Evolutionary conservation across 192 early-diverging fungal genomes (phyloP), one percentile per base, ranked within the genome.

Genomic region (Pecoramyces ruminantium): DNA sequence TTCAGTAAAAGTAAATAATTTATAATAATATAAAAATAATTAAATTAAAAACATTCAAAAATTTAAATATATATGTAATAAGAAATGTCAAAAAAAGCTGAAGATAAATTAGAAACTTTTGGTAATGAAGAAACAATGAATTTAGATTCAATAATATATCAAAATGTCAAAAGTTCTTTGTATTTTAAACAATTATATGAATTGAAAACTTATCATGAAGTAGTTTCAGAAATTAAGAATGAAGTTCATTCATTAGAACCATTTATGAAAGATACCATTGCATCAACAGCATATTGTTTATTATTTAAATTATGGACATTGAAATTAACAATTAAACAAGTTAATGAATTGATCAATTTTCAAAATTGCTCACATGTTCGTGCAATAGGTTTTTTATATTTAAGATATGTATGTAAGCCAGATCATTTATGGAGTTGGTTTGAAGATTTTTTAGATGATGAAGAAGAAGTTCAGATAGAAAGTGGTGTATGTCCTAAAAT

Each of bases 111-210:
- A 29, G 89, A 92, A 77, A 93, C 93, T 13, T 88, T 87, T 82
- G 94, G 94, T 29, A 95, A 92, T 83, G 91, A 88, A 78, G 85
- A 83, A 77, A 94, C 92, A n/a, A 95, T 95, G 94, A 95, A 95
- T 84, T 82, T 95, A 83, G 93, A 94, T 84, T 87, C 88, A 25
- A 85, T 92, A 79, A 83, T 92, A 34, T 90, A 89, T 79, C 89
- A 93, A 80, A 93, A 93, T 82, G 92, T 95, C 79, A 85, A 92
- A 29, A 86, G 88, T 6, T 92, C 91, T 4, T 92, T 89, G 28
- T 95, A 95, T 83, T 94, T 94, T 82, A 92, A 92, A 79, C 85
- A 86, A 21, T 82, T 95, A 25, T 91, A 89, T 82, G 92, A 92
- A 38, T 89, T 89, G 81, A 92, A 92, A 81, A 92, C 93, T 0